A percentile compares a stretch with the other conserved stretches of the same genome.
These are phyloP conservation scores for Thalassiosira sp. DNA, from an alignment of 352 stramenopile species.

Conservation along the genomic window DNA sequence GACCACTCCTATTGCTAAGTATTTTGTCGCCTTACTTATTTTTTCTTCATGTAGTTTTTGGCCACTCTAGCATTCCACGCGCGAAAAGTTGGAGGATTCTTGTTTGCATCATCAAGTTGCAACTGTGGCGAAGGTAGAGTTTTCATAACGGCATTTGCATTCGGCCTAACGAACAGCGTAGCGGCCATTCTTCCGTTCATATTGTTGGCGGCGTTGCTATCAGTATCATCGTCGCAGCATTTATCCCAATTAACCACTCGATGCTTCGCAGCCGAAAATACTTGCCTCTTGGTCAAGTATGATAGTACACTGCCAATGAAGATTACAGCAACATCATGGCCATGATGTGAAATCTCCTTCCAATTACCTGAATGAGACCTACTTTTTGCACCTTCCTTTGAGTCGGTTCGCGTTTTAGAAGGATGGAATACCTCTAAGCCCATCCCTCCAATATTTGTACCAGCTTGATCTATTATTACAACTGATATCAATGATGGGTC, in stretches of 20 bases:
- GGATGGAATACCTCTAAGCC: conserved; percentile 51
- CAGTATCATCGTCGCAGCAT: neutral
- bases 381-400: too few species aligned
- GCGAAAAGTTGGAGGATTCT: conserved; percentile 50
- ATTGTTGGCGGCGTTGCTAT: neutral
- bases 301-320: conserved; percentile 74
- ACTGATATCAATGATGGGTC: conserved; percentile 80
- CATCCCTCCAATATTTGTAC: conserved; percentile 40
- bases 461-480: conserved; percentile 63
- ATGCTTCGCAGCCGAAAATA: conserved; percentile 65
- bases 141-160: conserved; percentile 44
- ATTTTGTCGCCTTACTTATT: too few species aligned
- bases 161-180: conserved; percentile 73
- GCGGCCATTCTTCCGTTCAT: conserved; percentile 60
- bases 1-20: too few species aligned
- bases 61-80: conserved; percentile 63
- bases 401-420: neutral
- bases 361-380: conserved; percentile 39
- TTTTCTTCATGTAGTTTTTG: conserved; percentile 68
- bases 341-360: conserved; percentile 58
- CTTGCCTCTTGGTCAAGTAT: conserved; percentile 56
- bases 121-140: conserved; percentile 43
- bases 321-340: conserved; percentile 67
- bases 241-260: conserved; percentile 50
- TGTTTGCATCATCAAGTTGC: conserved; percentile 10